Evolutionary conservation across 805 yeast genomes (phyloP), one percentile per base, ranked within the genome.

Genomic region (Candida sphagnicola): DNA sequence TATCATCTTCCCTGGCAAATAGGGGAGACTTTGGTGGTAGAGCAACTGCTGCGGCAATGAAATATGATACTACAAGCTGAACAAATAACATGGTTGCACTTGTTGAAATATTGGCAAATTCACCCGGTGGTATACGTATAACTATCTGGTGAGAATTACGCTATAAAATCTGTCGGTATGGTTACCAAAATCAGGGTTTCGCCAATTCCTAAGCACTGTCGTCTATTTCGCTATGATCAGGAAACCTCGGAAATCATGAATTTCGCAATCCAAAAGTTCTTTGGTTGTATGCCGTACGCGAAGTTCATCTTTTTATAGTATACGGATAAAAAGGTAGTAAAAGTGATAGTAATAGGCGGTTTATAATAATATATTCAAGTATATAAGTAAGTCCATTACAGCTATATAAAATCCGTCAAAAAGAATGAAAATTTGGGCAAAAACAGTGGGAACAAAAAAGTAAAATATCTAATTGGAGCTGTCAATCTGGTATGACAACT

Each of bases 11-110:
- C 10, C 21, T 5, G 5, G 38, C 41, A 14, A 30, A 26, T 10
- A 24, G 16, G 12, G 35, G 35, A 5, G 35, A 33, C 31, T 45
- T 45, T 4, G 48, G 43, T 6, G 48, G 48, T 4, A 42, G n/a
- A 8, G 44, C 46, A 5, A 23, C 12, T 6, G 23, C 35, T 5
- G 14, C 29, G 5, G 12, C 29, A 12, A 26, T 10, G 29, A 26
- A 26, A 13, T n/a, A n/a, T n/a, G 12, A n/a, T 12, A 10, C 12
- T 8, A 26, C 5, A 13, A 26, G 15, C n/a, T 26, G 6, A 5
- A 26, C 15, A 26, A 26, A 26, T n/a, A 26, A 12, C 29, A 26
- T 26, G 29, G 14, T 26, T 26, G 24, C 24, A 6, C 24, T 10
- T 21, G 10, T 21, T 21, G 6, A 21, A 21, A 21, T 21, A 10